Evolutionary conservation across 257 asterid genomes (phyloP).

Genomic region (Nicotiana undulata): DNA sequence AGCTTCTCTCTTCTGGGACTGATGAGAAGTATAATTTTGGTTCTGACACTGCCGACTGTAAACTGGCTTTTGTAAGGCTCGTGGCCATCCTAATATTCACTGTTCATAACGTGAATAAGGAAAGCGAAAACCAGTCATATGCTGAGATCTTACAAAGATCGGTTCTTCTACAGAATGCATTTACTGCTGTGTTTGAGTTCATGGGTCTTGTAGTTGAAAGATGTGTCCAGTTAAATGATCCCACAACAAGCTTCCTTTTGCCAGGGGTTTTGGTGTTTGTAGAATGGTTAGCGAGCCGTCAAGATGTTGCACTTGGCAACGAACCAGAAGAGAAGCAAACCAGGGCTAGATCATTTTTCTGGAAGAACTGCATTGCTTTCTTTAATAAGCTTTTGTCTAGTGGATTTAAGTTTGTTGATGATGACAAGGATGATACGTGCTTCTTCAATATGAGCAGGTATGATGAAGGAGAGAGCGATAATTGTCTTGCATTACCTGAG

Average conservation of each 20-base stretch:
- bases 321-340: conserved; percentile 74
- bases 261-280: conserved; percentile 90
- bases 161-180: conserved; percentile 78
- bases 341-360: conserved; percentile 60
- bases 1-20: conserved; percentile 72
- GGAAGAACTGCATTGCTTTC: conserved; percentile 57
- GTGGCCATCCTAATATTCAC: conserved; percentile 72
- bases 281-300: conserved; percentile 87
- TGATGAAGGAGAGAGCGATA: conserved; percentile 73
- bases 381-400: conserved; percentile 64
- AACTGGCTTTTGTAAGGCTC: conserved; percentile 63
- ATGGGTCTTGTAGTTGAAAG: conserved; percentile 72
- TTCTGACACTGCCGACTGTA: conserved; percentile 57
- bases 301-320: conserved; percentile 64
- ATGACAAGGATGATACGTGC: conserved; percentile 73
- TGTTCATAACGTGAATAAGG: conserved; percentile 70
- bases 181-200: conserved; percentile 69
- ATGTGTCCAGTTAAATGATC: conserved; percentile 71
- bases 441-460: conserved; percentile 82
- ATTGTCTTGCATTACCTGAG: conserved; percentile 82
- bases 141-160: conserved; percentile 90
- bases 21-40: conserved; percentile 64
- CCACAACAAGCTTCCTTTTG: conserved; percentile 62
- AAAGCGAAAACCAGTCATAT: conserved; percentile 76
- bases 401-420: conserved; percentile 41